Evolutionary conservation across 2,329 filamentous ascomycete species (phyloP).

Genomic region (Aspergillus aculeatinus): DNA sequence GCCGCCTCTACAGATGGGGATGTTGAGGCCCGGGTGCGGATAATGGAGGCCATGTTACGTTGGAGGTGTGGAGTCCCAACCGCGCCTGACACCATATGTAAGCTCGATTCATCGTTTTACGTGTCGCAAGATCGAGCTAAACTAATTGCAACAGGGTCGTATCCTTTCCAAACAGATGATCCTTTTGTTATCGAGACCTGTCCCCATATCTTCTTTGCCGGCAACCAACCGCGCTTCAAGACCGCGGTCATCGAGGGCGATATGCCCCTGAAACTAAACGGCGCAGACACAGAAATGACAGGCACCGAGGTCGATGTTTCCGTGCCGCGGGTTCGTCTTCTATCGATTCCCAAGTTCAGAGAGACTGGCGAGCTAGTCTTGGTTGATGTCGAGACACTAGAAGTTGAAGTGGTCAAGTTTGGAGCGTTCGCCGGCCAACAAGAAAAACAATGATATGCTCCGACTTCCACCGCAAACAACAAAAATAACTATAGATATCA

Average conservation of each 20-base stretch:
- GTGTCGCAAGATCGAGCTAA: conserved; percentile 11
- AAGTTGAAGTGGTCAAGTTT: conserved; percentile 69
- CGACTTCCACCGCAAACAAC: conserved; percentile 11
- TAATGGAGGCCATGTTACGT: conserved; percentile 92
- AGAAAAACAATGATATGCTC: conserved; percentile 31
- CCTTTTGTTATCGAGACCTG: conserved; percentile 82
- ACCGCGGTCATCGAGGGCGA: conserved; percentile 65
- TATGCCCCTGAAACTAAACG: conserved; percentile 31
- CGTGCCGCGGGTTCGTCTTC: conserved; percentile 70
- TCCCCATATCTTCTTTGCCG: conserved; percentile 88
- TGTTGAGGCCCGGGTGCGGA: conserved; percentile 71
- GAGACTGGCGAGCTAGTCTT: conserved; percentile 77
- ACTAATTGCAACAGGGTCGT: conserved; percentile 65
- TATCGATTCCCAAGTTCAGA: conserved; percentile 81
- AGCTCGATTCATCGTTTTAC: conserved; percentile 37
- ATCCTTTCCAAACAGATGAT: conserved; percentile 92
- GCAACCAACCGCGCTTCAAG: conserved; percentile 77
- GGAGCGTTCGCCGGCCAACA: conserved; percentile 41
- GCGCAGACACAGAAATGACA: conserved; percentile 35
- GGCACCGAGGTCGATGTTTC: conserved; percentile 48
- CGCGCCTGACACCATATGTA: conserved; percentile 91
- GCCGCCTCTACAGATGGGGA: conserved; percentile 30
- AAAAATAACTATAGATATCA: conserved; percentile 6
- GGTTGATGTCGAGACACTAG: conserved; percentile 80
- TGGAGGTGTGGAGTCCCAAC: conserved; percentile 93